phyloP scores from a whole-genome alignment of 2,329 filamentous ascomycete species.

The Leptographium wingfieldii region DNA sequence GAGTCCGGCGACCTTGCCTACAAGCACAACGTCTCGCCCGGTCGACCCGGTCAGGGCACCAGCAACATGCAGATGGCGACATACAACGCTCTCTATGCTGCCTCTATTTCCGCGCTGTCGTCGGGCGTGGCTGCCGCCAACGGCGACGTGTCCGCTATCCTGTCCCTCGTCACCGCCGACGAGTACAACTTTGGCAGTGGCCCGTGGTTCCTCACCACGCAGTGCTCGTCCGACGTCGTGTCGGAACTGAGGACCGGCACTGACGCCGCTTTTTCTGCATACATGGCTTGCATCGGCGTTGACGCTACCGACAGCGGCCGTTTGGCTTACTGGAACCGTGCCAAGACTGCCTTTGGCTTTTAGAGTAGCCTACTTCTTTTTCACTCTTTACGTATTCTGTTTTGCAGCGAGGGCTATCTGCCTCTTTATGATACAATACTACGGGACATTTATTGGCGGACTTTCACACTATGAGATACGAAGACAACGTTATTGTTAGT shows the following conservation, averaged over 20 bases:
- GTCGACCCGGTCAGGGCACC: constrained; percentile 58
- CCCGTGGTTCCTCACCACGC: constrained; percentile 35
- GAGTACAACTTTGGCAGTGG: constrained; percentile 41
- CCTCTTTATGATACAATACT: neutral
- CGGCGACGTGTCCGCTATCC: constrained; percentile 25
- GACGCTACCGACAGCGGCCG: constrained; percentile 17
- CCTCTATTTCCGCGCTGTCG: constrained; percentile 25
- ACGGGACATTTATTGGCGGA: neutral
- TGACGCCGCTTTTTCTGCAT: constrained; percentile 29
- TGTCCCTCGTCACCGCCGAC: constrained; percentile 33
- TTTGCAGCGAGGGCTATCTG: neutral
- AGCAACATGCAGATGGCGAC: constrained; percentile 34
- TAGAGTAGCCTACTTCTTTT: constrained; percentile 1
- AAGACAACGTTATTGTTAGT: neutral
- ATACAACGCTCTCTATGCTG: constrained; percentile 36
- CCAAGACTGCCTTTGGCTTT: constrained; percentile 35
- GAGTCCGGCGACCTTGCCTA: constrained; percentile 60
- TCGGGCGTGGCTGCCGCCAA: constrained; percentile 16
- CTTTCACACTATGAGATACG: neutral
- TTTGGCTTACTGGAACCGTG: constrained; percentile 27
- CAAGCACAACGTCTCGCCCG: constrained; percentile 46
- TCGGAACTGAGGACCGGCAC: constrained; percentile 21
- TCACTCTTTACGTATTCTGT: neutral
- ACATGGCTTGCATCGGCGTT: constrained; percentile 36
- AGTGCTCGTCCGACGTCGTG: constrained; percentile 26